phyloP scores from a whole-genome alignment of 441 rosid genomes.

The Jatropha podagrica region DNA sequence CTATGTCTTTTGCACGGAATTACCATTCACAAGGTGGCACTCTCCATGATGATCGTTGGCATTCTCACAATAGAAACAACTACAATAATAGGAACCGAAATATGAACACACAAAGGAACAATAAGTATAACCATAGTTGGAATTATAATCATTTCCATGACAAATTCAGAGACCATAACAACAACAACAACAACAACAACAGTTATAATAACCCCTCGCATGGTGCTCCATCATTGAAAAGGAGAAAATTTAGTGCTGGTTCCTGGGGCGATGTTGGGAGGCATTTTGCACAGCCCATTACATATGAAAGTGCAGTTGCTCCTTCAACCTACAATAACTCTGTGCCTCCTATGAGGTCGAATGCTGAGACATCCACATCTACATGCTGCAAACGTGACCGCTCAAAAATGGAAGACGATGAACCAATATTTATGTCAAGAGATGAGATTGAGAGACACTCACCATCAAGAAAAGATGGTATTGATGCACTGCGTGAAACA shows the following conservation, averaged over 20 bases:
- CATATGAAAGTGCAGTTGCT: slow-evolving; percentile 31
- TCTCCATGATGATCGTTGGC: slow-evolving; percentile 35
- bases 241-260: slow-evolving; percentile 55
- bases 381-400: slow-evolving; percentile 53
- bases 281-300: slow-evolving; percentile 23
- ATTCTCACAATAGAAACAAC: slow-evolving; percentile 30
- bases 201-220: slow-evolving; percentile 32
- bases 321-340: slow-evolving; percentile 29
- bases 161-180: slow-evolving; percentile 32
- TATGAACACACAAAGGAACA: slow-evolving; percentile 28
- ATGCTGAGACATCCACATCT: slow-evolving; percentile 45
- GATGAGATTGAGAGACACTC: slow-evolving; percentile 73
- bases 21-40: slow-evolving; percentile 45
- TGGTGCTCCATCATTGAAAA: slow-evolving; percentile 47
- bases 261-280: slow-evolving; percentile 47
- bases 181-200: neutral
- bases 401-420: slow-evolving; percentile 61
- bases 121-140: slow-evolving; percentile 20
- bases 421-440: slow-evolving; percentile 61
- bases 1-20: slow-evolving; percentile 51
- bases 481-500: slow-evolving; percentile 62
- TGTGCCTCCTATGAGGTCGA: slow-evolving; percentile 35
- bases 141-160: slow-evolving; percentile 29
- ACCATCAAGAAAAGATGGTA: slow-evolving; percentile 83
- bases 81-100: slow-evolving; percentile 28